phyloP scores from a whole-genome alignment of 2,329 filamentous ascomycete species.

The Trichocomaceae sp. region DNA sequence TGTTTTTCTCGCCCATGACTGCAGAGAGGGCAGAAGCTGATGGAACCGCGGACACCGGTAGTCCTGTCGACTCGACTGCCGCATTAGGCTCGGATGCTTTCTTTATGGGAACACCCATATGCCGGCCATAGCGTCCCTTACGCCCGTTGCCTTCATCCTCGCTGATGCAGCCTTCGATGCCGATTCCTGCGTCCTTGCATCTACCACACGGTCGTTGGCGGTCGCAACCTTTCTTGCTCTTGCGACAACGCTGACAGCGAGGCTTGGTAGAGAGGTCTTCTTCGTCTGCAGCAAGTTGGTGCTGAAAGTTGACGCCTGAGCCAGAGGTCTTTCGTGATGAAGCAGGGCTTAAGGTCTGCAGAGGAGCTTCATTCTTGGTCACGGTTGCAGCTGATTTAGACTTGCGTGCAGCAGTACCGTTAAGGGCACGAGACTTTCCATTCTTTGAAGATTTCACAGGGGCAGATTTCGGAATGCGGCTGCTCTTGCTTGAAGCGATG shows the following conservation, averaged over 20 bases:
- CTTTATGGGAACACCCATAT: slow-evolving; percentile 63
- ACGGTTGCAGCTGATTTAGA: slow-evolving; percentile 4
- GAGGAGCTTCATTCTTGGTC: slow-evolving; percentile 25
- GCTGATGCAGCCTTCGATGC: slow-evolving; percentile 87
- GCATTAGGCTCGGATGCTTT: slow-evolving; percentile 42
- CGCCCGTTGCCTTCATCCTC: slow-evolving; percentile 97
- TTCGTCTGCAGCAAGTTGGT: slow-evolving; percentile 61
- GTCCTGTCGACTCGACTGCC: slow-evolving; percentile 42
- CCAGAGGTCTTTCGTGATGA: slow-evolving; percentile 48
- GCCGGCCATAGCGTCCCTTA: slow-evolving; percentile 78
- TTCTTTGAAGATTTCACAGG: slow-evolving; percentile 25
- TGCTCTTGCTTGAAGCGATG: slow-evolving; percentile 22
- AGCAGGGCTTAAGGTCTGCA: slow-evolving; percentile 34
- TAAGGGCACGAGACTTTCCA: slow-evolving; percentile 27
- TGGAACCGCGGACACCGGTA: slow-evolving; percentile 34
- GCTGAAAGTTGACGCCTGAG: slow-evolving; percentile 58
- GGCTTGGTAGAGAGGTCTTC: slow-evolving; percentile 93
- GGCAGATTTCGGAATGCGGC: slow-evolving; percentile 25
- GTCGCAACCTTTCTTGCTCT: slow-evolving; percentile 99
- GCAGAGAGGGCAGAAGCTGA: slow-evolving; percentile 26
- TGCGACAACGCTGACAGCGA: slow-evolving; percentile 94
- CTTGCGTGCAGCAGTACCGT: slow-evolving; percentile 31
- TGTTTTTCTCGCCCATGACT: slow-evolving; percentile 51
- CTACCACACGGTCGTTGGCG: slow-evolving; percentile 89
- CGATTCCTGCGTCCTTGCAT: slow-evolving; percentile 92